phyloP scores from a whole-genome alignment of 306 rosid genomes.

The Leucaena leucocephala region DNA sequence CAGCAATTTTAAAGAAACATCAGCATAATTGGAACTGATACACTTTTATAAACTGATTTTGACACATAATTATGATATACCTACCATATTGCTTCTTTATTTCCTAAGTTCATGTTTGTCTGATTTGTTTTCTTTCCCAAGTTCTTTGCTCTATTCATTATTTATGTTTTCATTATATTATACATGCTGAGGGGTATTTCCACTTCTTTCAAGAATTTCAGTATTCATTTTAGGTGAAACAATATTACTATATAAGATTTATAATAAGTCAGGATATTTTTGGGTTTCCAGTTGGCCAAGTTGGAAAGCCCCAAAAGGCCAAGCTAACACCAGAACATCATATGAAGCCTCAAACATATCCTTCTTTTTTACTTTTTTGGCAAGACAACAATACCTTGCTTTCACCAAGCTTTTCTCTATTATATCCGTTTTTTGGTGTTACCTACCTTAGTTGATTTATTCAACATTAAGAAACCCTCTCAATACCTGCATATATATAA shows the following conservation, averaged over 20 bases:
- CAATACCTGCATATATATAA: neutral
- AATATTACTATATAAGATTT: neutral
- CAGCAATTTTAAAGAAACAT: slow-evolving; percentile 10
- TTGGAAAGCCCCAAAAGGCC: slow-evolving; percentile 2
- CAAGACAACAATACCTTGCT: neutral
- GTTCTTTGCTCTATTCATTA: neutral
- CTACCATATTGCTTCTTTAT: slow-evolving; percentile 6
- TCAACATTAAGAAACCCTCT: neutral
- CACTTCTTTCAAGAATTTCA: slow-evolving; percentile 24
- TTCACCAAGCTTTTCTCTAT: neutral
- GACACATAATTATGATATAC: neutral
- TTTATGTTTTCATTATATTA: slow-evolving; percentile 3
- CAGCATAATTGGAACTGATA: neutral
- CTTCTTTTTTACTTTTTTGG: neutral
- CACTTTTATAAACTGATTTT: neutral
- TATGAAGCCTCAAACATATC: slow-evolving; percentile 1
- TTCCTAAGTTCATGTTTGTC: neutral
- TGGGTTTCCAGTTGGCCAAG: slow-evolving; percentile 4
- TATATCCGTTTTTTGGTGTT: neutral
- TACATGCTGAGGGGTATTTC: neutral
- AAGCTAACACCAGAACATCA: neutral
- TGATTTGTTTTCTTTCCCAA: neutral
- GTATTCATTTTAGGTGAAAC: neutral
- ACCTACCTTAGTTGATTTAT: neutral
- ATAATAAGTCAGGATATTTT: slow-evolving; percentile 1